Conservation (phyloP, 2,329 filamentous ascomycete species). For the Fusarium fracticaudum region DNA sequence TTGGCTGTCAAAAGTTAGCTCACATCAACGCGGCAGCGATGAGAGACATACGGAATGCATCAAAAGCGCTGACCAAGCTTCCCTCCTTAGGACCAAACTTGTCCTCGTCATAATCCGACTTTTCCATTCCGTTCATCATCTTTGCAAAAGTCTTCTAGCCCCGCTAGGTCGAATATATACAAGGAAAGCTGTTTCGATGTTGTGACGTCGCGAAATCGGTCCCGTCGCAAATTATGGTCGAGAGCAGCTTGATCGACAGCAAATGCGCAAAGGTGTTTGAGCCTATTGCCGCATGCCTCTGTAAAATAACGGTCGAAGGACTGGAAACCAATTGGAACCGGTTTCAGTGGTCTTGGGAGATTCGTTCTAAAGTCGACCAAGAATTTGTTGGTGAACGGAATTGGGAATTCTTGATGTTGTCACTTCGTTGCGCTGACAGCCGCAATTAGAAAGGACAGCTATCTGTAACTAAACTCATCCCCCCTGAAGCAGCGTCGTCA, state of each 20-base stretch:
- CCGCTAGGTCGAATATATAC: constrained; percentile 28
- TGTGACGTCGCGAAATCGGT: background rate
- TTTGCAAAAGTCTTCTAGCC: constrained; percentile 12
- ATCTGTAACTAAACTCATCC: constrained; percentile 39
- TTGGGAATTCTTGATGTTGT: constrained; percentile 24
- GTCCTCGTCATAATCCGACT: constrained; percentile 75
- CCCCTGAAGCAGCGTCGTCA: constrained; percentile 32
- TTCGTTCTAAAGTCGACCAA: constrained; percentile 8
- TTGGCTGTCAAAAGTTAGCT: constrained; percentile 72
- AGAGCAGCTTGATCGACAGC: constrained; percentile 27
- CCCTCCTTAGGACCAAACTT: constrained; percentile 78
- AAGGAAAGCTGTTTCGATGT: background rate
- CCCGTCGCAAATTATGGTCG: constrained; percentile 28
- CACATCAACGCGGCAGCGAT: background rate
- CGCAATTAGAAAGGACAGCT: constrained; percentile 44
- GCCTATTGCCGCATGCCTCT: constrained; percentile 38
- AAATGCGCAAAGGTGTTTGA: constrained; percentile 25
- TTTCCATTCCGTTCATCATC: constrained; percentile 81
- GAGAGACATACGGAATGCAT: constrained; percentile 84
- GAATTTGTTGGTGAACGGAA: constrained; percentile 11
- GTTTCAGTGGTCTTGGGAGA: constrained; percentile 8
- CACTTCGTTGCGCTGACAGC: constrained; percentile 21
- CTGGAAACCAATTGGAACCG: constrained; percentile 22
- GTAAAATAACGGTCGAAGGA: background rate
- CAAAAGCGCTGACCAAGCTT: constrained; percentile 82